A percentile compares a stretch with the other conserved stretches of the same genome.
Conservation (phyloP, 495 filamentous ascomycete genomes). For the Friedmanniomyces simplex region DNA sequence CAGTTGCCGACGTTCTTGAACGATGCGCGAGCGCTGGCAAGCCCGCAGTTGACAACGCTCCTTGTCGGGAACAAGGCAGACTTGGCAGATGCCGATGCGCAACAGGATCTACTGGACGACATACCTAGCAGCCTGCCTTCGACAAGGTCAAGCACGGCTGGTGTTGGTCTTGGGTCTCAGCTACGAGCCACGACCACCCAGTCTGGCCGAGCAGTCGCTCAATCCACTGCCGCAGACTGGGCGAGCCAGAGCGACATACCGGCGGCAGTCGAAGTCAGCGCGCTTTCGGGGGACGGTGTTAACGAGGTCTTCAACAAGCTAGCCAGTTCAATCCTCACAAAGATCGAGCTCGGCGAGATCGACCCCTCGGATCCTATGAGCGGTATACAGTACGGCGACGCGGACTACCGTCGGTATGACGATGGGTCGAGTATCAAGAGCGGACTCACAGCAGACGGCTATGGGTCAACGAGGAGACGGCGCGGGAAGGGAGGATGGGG, state of each 20-base stretch:
- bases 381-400: constrained; percentile 93
- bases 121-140: constrained; percentile 26
- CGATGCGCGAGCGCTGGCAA: constrained; percentile 85
- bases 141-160: constrained; percentile 15
- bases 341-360: constrained; percentile 95
- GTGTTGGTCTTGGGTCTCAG: constrained; percentile 46
- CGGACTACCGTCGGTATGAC: constrained; percentile 14
- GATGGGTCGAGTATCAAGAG: constrained; percentile 18
- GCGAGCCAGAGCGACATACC: constrained; percentile 67
- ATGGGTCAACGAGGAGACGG: constrained; percentile 8
- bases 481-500: constrained; percentile 9
- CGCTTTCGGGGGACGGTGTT: constrained; percentile 75
- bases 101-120: constrained; percentile 32
- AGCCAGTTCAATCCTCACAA: constrained; percentile 86
- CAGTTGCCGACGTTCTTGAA: constrained; percentile 81
- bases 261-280: constrained; percentile 77
- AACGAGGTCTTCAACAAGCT: constrained; percentile 85
- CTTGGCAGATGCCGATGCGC: constrained; percentile 44
- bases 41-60: constrained; percentile 71
- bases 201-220: constrained; percentile 41
- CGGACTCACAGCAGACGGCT: constrained; percentile 15
- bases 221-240: constrained; percentile 71
- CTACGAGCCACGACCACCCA: constrained; percentile 56
- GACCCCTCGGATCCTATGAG: constrained; percentile 95
- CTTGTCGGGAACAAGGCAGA: constrained; percentile 89